Base-by-base conservation (phyloP, 1,284 basidiomycete species). In the Filobasidium uniguttulatum region DNA sequence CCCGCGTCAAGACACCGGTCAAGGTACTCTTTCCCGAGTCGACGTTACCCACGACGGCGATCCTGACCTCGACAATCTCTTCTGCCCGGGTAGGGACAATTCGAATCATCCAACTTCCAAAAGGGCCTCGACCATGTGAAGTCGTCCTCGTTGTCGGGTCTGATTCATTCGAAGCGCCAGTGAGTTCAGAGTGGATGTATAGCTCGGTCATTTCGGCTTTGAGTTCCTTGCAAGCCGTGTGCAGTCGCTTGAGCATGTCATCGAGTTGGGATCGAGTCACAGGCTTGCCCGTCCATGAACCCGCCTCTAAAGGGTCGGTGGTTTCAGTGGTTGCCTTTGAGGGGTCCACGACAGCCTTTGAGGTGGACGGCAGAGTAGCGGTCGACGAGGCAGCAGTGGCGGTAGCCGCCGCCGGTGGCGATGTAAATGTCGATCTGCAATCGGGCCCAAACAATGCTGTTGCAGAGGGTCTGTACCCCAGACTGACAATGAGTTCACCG, bases 21-120 rank as follows among this genome's bases (percentile, higher is more conserved):
- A 89, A 88, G 12, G 90, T 96, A 2, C 83, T 88, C 68, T 98
- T 97, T 2, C 93, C 93, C 30, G 87, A 74, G 58, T 78, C 75
- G 35, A 77, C 75, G 57, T 97, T 97, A 2, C 93, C 93, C 8
- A 96, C 86, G 2, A 94, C 89, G 0, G 91, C 91, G 56, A 91
- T 87, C 22, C 93, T 79, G 2, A 96, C 86, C 70, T 98, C 93
- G 14, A 85, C 63, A 38, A 71, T 68, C 52, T 71, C 67, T 57
- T 70, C 66, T 8, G 68, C 66, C 7, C 64, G 61, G 10, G 59
- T 49, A 0, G 69, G 67, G 1, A 56, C 61, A 29, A 68, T 48
- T 1, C 69, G 56, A 20, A 68, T 56, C 28, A 69, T 53, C 63
- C 65, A 65, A 52, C 60, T 64, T 8, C 62, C 64, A 54, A 60